phyloP scores from a whole-genome alignment of 441 rosid genomes.

The Mallotus repandus region DNA sequence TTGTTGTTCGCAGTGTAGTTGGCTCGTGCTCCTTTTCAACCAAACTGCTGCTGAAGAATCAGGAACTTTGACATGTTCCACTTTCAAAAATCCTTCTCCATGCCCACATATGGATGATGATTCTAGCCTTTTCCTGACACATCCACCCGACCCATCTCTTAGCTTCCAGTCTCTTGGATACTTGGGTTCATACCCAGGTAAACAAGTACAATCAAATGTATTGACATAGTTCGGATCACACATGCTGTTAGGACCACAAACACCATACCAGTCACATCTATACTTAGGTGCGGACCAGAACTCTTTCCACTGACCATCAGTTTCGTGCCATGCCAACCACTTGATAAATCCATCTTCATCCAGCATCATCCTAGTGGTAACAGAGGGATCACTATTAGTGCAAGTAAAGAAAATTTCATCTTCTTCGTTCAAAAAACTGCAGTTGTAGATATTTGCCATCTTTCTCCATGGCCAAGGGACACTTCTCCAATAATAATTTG shows the following conservation, averaged over 20 bases:
- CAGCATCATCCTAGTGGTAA: conserved; percentile 12
- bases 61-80: conserved; percentile 23
- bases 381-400: conserved; percentile 6
- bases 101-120: conserved; percentile 12
- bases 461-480: conserved; percentile 21
- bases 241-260: conserved; percentile 35
- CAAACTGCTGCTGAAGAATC: conserved; percentile 23
- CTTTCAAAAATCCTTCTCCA: conserved; percentile 32
- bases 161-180: no score
- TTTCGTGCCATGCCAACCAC: conserved; percentile 24
- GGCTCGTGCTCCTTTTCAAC: conserved; percentile 8
- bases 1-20: conserved; percentile 15
- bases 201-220: conserved; percentile 30
- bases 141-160: conserved; percentile 26
- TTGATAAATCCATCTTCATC: neutral
- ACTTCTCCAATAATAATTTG: neutral
- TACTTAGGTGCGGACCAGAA: conserved; percentile 15
- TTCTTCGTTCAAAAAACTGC: conserved; percentile 14
- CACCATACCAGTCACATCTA: conserved; percentile 27
- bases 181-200: conserved; percentile 25
- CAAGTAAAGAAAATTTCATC: conserved; percentile 16
- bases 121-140: conserved; percentile 22
- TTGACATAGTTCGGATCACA: neutral
- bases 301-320: conserved; percentile 22
- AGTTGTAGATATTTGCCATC: neutral